Evolutionary conservation across 331 rosid genomes (phyloP), one percentile per base, ranked within the genome.

Genomic region (Pyrus hybrid): DNA sequence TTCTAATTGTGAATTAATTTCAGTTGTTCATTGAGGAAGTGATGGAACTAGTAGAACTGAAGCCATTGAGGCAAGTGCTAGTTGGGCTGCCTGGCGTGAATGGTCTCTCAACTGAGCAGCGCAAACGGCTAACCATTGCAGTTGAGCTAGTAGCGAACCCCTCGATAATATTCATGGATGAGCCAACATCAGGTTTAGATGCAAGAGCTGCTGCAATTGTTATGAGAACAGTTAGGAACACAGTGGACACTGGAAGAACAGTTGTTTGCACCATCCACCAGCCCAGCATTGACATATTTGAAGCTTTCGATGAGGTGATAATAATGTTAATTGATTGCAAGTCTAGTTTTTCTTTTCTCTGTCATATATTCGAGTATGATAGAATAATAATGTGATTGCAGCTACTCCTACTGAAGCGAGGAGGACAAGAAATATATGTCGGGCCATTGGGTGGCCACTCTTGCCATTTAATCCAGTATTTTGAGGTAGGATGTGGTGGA

Each of bases 241-340:
- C 51, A 43, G 51, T 43, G 51, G 51, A 43, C 51, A 43, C 51
- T 43, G 51, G 51, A 43, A 43, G 51, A 43, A 93, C 97, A 3
- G 91, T 91, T 32, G 97, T 93, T 3, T 93, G 97, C 83, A 91
- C 98, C 74, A 93, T 93, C 73, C 98, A 91, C 74, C 97, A 89
- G 57, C 97, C 98, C 18, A 91, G 92, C 78, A 91, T 93, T 43
- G 96, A 93, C 84, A 91, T 93, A 68, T 93, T 91, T 29, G 97
- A 93, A 89, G 88, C 94, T 6, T 93, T 91, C 76, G 97, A 91
- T 80, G 97, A 93, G 87, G 98, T 93, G 33, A 85, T 68, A 61
- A 63, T 41, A 41, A 28, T 41, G 5, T 35, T 33, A 13, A 72
- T 18, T 21, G 35, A 62, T 26, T 26, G 33, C 26, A 58, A 25